Conservation (phyloP, 2,329 filamentous ascomycete species). For the Sporothrix inflata region DNA sequence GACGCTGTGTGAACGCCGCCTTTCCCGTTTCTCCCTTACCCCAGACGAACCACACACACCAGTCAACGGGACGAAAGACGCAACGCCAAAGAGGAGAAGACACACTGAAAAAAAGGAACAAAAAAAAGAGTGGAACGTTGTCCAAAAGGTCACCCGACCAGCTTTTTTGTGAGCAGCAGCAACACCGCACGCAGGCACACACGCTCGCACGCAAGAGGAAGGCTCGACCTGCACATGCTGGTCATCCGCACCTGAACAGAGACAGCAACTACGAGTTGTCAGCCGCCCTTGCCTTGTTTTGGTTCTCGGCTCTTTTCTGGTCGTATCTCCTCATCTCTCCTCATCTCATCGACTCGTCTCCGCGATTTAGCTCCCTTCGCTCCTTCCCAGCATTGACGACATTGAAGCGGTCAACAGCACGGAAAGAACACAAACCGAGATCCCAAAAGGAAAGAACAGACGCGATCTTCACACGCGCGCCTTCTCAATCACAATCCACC, state of each 20-base stretch:
- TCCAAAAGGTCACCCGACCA: conserved; percentile 21
- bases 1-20: background rate
- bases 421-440: background rate
- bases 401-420: background rate
- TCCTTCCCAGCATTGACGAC: background rate
- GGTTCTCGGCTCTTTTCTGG: background rate
- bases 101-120: background rate
- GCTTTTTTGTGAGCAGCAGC: background rate
- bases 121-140: conserved; percentile 20
- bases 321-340: background rate
- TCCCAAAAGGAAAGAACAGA: background rate
- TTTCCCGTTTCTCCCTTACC: conserved; percentile 4
- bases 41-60: conserved; percentile 23
- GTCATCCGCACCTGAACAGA: background rate
- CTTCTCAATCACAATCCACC: background rate
- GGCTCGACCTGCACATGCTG: conserved; percentile 10
- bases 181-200: background rate
- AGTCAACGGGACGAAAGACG: background rate
- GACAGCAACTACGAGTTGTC: background rate
- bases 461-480: background rate
- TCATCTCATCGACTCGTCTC: background rate
- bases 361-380: background rate
- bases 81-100: background rate
- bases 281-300: background rate
- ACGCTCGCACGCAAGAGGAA: background rate